These are phyloP conservation scores for Cercospora zeina DNA, from an alignment of 2,329 filamentous ascomycete genomes.

Conservation along the genomic window DNA sequence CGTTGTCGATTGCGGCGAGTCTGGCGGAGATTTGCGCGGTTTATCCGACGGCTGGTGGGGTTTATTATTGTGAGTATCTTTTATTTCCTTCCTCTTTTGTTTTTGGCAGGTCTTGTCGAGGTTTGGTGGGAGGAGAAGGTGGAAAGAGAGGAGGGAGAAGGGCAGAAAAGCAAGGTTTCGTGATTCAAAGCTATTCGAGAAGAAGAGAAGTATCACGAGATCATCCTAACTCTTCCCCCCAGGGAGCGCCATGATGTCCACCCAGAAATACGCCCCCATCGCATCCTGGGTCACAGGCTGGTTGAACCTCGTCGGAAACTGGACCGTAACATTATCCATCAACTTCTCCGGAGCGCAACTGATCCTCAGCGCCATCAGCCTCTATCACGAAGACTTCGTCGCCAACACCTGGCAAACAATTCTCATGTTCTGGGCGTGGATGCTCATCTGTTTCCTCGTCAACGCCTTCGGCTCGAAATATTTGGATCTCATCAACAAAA, in stretches of 20 bases:
- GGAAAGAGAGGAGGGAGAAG: no score
- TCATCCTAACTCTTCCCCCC: no score
- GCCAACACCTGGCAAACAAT: constrained; percentile 69
- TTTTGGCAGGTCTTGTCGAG: neutral
- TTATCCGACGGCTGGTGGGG: constrained; percentile 67
- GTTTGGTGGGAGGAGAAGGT: neutral
- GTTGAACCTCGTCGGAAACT: constrained; percentile 71
- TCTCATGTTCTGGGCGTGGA: constrained; percentile 70
- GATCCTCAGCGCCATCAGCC: constrained; percentile 65
- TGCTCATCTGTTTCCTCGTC: constrained; percentile 62
- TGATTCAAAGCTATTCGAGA: no score
- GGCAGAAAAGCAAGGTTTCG: no score
- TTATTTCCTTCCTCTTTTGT: neutral
- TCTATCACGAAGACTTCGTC: constrained; percentile 69
- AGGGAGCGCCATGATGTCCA: constrained; percentile 64
- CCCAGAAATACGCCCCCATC: constrained; percentile 64
- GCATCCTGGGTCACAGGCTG: constrained; percentile 71
- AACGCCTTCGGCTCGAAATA: constrained; percentile 65
- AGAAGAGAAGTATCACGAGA: no score
- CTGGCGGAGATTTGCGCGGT: constrained; percentile 69
- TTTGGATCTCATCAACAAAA: constrained; percentile 68
- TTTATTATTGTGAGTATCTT: constrained; percentile 58
- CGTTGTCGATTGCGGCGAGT: constrained; percentile 63
- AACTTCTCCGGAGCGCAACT: constrained; percentile 73
- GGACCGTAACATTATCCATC: constrained; percentile 65